Base-by-base conservation (phyloP, 257 asterid species). In the Rauvolfia tetraphylla region DNA sequence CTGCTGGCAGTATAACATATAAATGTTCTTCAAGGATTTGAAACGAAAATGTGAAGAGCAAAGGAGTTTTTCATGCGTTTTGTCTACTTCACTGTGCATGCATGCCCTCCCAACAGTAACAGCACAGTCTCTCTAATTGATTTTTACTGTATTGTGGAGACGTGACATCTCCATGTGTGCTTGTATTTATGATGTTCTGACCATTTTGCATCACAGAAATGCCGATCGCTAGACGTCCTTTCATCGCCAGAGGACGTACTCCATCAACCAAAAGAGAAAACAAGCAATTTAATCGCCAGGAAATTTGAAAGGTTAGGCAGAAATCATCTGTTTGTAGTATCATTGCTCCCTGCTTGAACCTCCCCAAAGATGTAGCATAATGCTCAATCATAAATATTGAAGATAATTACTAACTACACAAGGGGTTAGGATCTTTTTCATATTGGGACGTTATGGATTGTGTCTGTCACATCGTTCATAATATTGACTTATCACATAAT, bases 101-200 rank as follows among this genome's bases (percentile, higher is more conserved):
- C 61, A 59, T 68, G 61, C 73, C 13, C 14, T 46, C 5, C 29
- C 14, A 71, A 75, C 73, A 69, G 76, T 75, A 42, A 11, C 7
- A 22, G 23, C 9, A 27, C 38, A 46, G 49, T 69, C 59, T n/a
- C 54, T 75, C 62, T 44, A 11, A 14, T 70, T 66, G 46, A n/a
- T 23, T 51, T 33, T 27, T n/a, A 11, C 29, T 39, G 29, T 29
- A 23, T 27, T 68, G 53, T n/a, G 29, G 29, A 54, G 81, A 76
- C 72, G 62, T 66, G 81, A 73, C 84, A 33, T 39, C 78, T 81
- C 79, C 76, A 46, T 77, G 84, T 34, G 44, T 77, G 79, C 73
- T 65, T 66, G 48, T 72, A 76, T 67, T 76, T 68, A 75, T 81
- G 81, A 76, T 76, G 77, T 29, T 61, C 62, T 44, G 71, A 57